Evolutionary conservation across 1,284 basidiomycete genomes (phyloP).

Genomic region (Gyrodon tennesseensis): DNA sequence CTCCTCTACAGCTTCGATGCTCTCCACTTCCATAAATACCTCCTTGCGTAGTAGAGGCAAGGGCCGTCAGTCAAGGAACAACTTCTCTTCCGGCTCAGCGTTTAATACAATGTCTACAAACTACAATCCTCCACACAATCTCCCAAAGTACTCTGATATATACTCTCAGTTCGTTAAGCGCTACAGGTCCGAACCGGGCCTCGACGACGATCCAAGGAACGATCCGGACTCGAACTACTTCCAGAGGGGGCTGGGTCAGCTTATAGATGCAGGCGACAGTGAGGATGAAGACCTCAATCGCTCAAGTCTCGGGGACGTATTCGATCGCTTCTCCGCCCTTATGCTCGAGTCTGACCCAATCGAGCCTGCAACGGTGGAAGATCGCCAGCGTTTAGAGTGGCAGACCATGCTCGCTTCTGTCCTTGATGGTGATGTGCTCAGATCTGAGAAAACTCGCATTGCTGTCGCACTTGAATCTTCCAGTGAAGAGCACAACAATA

Average conservation of each 20-base stretch:
- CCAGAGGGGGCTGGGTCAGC: conserved; percentile 67
- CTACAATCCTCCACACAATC: conserved; percentile 38
- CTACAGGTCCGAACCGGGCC: conserved; percentile 61
- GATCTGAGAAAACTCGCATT: conserved; percentile 90
- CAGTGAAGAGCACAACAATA: conserved; percentile 66
- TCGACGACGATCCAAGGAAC: conserved; percentile 64
- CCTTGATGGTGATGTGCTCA: conserved; percentile 88
- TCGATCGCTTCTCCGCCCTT: conserved; percentile 56
- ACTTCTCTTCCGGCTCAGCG: conserved; percentile 39
- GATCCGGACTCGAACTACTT: conserved; percentile 76
- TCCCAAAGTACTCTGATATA: conserved; percentile 61
- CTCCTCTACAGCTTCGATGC: conserved; percentile 38
- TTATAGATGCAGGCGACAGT: conserved; percentile 71
- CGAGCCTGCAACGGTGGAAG: conserved; percentile 65
- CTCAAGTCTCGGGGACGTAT: conserved; percentile 49
- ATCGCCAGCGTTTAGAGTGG: conserved; percentile 88
- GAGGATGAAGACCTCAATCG: conserved; percentile 67
- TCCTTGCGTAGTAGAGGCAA: conserved; percentile 43
- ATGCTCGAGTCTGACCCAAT: conserved; percentile 61
- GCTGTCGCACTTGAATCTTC: conserved; percentile 68
- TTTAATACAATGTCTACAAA: conserved; percentile 42
- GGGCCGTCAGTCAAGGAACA: conserved; percentile 44
- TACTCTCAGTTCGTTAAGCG: conserved; percentile 76
- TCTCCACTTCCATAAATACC: conserved; percentile 39
- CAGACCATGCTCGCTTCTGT: conserved; percentile 93